phyloP scores from a whole-genome alignment of 73 alveolate genomes.

The Paramecium sonneborni region DNA sequence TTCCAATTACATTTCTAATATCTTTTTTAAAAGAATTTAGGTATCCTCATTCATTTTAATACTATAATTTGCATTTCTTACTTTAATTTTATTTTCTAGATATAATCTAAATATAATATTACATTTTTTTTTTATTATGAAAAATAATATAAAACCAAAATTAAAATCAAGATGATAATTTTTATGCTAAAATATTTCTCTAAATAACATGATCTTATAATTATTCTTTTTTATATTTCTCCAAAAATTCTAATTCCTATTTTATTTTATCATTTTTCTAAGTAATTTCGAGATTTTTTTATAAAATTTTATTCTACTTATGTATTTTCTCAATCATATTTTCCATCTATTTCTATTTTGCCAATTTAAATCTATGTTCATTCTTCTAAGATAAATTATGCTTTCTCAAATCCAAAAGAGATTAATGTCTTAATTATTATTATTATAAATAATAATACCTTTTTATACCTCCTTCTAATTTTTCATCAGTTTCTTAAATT shows the following conservation, averaged over 20 bases:
- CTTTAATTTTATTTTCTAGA: neutral
- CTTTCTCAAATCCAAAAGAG: slow-evolving; percentile 4
- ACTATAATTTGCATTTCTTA: neutral
- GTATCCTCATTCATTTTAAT: neutral
- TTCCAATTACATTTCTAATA: neutral
- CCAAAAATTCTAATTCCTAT: neutral
- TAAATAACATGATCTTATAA: slow-evolving; percentile 2
- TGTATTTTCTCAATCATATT: neutral
- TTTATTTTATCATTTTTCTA: neutral
- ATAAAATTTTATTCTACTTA: neutral
- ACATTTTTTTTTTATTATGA: neutral
- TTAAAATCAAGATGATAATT: neutral
- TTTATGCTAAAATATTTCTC: neutral
- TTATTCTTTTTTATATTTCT: slow-evolving; percentile 27
- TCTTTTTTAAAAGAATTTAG: neutral
- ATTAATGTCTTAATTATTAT: neutral
- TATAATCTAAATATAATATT: neutral
- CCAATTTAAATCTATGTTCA: slow-evolving; percentile 1
- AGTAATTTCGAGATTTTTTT: slow-evolving; percentile 19
- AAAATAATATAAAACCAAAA: neutral
- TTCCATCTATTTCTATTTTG: slow-evolving; percentile 1
- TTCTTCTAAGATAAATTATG: neutral
- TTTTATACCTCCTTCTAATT: neutral
- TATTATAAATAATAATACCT: neutral
- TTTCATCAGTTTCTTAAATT: neutral